phyloP scores from a whole-genome alignment of 108 stramenopile species.

The Mediolabrus comicus region DNA sequence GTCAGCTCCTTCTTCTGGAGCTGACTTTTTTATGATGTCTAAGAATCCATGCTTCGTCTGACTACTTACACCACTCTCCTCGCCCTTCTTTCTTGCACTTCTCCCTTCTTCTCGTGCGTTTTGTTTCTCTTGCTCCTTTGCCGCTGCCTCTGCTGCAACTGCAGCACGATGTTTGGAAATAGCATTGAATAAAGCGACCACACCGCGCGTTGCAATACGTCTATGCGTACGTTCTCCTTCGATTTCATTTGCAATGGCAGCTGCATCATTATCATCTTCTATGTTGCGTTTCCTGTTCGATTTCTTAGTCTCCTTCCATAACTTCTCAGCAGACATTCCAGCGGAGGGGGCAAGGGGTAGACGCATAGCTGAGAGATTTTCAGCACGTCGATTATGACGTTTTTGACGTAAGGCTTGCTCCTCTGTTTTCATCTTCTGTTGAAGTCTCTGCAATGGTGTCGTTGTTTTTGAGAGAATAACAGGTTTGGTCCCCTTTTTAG shows the following conservation, averaged over 20 bases:
- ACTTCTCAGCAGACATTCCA: constrained; percentile 40
- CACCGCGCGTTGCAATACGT: constrained; percentile 86
- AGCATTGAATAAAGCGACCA: constrained; percentile 89
- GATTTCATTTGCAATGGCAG: constrained; percentile 59
- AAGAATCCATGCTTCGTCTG: constrained; percentile 80
- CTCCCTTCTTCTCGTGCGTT: constrained; percentile 27
- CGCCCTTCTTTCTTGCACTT: constrained; percentile 4
- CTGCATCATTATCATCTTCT: constrained; percentile 4
- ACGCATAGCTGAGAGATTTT: constrained; percentile 71
- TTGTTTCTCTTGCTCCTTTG: constrained; percentile 37
- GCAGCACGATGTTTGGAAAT: constrained; percentile 77
- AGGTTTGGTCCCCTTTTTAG: constrained; percentile 1
- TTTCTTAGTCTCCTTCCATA: constrained; percentile 23
- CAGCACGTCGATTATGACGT: constrained; percentile 58
- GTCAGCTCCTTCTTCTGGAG: constrained; percentile 8
- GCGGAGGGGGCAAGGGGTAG: constrained; percentile 74
- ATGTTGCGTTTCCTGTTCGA: background rate
- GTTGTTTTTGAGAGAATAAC: constrained; percentile 65
- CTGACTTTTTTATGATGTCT: constrained; percentile 76
- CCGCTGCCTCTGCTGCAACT: constrained; percentile 21
- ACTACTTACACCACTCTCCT: constrained; percentile 15
- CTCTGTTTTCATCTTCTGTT: constrained; percentile 63
- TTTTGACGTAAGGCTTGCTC: constrained; percentile 50
- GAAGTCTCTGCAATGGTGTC: constrained; percentile 76
- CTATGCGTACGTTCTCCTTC: constrained; percentile 82